Evolutionary conservation across 1,284 basidiomycete genomes (phyloP).

Genomic region (Amylostereum chailletii): DNA sequence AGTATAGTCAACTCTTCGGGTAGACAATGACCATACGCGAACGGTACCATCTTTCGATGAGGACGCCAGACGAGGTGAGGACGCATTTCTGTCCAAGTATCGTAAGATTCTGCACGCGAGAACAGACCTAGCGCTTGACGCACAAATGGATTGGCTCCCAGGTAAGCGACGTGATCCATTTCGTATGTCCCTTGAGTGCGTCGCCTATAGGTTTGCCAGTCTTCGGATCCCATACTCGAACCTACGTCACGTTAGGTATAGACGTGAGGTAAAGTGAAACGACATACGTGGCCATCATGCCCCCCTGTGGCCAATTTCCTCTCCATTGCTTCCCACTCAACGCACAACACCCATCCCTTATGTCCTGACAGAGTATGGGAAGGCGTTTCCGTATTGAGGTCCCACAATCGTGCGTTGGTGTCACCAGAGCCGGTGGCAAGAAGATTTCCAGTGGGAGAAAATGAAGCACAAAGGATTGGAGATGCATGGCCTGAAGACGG

Average conservation of each 20-base stretch:
- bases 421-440: constrained; percentile 96
- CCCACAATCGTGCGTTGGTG: constrained; percentile 90
- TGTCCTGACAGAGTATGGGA: constrained; percentile 86
- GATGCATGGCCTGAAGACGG: constrained; percentile 69
- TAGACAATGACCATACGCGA: constrained; percentile 81
- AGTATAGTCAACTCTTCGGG: constrained; percentile 72
- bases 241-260: constrained; percentile 25
- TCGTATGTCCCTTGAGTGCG: constrained; percentile 85
- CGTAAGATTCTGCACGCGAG: constrained; percentile 1
- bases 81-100: constrained; percentile 45
- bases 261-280: not conserved
- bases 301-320: constrained; percentile 87
- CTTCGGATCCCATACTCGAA: constrained; percentile 86
- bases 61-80: constrained; percentile 81
- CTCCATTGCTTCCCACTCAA: constrained; percentile 95
- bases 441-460: constrained; percentile 86
- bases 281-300: constrained; percentile 76
- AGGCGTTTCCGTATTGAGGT: constrained; percentile 89
- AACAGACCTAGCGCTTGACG: constrained; percentile 11
- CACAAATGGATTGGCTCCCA: constrained; percentile 96
- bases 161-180: constrained; percentile 95
- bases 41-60: constrained; percentile 96
- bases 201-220: constrained; percentile 81
- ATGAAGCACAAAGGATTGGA: constrained; percentile 91
- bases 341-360: constrained; percentile 92